A percentile compares a stretch with the other conserved stretches of the same genome.
Conservation (phyloP, 441 rosid genomes). For the Daphne laureola region DNA sequence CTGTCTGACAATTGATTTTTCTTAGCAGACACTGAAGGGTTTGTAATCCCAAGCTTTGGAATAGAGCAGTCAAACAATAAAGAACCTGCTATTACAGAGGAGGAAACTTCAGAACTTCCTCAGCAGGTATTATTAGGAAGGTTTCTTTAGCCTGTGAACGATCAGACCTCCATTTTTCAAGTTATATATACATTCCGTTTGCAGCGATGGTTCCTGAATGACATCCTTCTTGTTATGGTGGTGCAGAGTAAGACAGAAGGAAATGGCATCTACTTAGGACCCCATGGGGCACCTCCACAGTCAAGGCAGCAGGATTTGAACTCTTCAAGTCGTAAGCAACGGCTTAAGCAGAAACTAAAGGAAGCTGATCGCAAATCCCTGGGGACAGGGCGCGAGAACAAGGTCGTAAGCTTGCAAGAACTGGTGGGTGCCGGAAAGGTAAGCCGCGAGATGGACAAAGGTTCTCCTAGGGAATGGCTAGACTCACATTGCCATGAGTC, state of each 20-base stretch:
- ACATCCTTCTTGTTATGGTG: conserved; percentile 6
- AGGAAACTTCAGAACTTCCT: conserved; percentile 42
- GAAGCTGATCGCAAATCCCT: conserved; percentile 60
- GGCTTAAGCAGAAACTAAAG: conserved; percentile 74
- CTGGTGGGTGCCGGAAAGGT: conserved; percentile 54
- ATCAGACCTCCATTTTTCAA: neutral
- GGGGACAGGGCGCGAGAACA: conserved; percentile 77
- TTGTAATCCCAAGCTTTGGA: conserved; percentile 92
- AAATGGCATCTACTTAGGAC: conserved; percentile 66
- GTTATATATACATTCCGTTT: neutral
- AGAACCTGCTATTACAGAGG: conserved; percentile 29
- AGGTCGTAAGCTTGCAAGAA: conserved; percentile 66
- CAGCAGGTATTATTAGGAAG: conserved; percentile 46
- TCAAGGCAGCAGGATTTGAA: conserved; percentile 54
- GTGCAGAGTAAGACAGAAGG: conserved; percentile 52
- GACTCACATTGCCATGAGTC: conserved; percentile 90
- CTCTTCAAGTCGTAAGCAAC: conserved; percentile 60
- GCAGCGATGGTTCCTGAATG: neutral
- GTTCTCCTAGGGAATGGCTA: conserved; percentile 67
- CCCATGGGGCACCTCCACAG: conserved; percentile 83
- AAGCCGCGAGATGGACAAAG: conserved; percentile 35
- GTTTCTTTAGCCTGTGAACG: neutral
- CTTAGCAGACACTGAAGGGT: conserved; percentile 77
- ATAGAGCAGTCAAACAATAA: conserved; percentile 31
- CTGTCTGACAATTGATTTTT: conserved; percentile 6